Conservation (phyloP, 1,139 yeast genomes). For the Hyphopichia buzzinii region DNA sequence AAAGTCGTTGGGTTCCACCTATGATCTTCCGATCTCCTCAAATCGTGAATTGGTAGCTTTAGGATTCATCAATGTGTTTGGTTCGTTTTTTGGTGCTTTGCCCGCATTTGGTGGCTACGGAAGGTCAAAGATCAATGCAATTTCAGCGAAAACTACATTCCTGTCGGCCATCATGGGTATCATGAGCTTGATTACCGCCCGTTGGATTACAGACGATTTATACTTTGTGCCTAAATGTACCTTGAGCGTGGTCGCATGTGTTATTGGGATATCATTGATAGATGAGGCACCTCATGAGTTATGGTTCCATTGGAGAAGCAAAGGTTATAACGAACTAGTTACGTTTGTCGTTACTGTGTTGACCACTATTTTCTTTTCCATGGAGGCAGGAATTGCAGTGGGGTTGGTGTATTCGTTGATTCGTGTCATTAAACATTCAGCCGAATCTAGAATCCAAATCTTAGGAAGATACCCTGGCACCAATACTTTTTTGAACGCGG, state of each 20-base stretch:
- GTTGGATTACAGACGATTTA: conserved; percentile 59
- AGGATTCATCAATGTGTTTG: conserved; percentile 70
- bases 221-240: conserved; percentile 80
- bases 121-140: conserved; percentile 82
- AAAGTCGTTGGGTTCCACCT: conserved; percentile 68
- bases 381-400: conserved; percentile 84
- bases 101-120: conserved; percentile 98
- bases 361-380: conserved; percentile 76
- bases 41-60: conserved; percentile 79
- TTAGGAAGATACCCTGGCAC: conserved; percentile 81
- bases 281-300: conserved; percentile 89
- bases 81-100: conserved; percentile 71
- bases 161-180: conserved; percentile 81
- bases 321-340: conserved; percentile 74
- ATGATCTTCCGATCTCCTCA: conserved; percentile 66
- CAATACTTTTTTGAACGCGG: conserved; percentile 75
- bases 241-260: conserved; percentile 75
- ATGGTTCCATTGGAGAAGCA: conserved; percentile 66
- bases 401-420: conserved; percentile 81
- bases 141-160: conserved; percentile 81
- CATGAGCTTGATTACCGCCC: conserved; percentile 64
- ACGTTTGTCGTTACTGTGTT: conserved; percentile 72
- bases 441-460: conserved; percentile 86
- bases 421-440: conserved; percentile 80
- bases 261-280: conserved; percentile 73